A percentile compares a stretch with the other conserved stretches of the same genome.
Conservation (phyloP, 257 asterid genomes). For the Scutellaria galericulata region DNA sequence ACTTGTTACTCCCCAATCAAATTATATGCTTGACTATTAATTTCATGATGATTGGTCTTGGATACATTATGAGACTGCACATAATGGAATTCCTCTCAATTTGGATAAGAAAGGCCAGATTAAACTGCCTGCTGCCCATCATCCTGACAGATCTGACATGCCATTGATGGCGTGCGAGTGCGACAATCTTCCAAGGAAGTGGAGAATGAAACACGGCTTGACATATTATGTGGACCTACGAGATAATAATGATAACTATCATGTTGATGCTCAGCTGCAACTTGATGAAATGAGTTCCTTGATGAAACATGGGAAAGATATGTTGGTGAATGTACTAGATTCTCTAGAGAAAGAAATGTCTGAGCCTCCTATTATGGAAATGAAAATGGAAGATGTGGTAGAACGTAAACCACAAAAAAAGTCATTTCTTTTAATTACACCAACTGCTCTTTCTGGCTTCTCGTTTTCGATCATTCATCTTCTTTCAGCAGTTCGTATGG, state of each 20-base stretch:
- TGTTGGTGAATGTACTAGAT: slow-evolving; percentile 54
- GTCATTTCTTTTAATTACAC: slow-evolving; percentile 76
- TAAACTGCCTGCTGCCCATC: slow-evolving; percentile 48
- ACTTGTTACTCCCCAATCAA: too few relatives aligned
- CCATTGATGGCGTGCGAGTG: slow-evolving; percentile 74
- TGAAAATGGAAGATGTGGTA: slow-evolving; percentile 55
- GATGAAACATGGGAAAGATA: slow-evolving; percentile 72
- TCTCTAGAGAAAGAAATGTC: slow-evolving; percentile 55
- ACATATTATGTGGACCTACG: slow-evolving; percentile 46
- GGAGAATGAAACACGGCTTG: slow-evolving; percentile 68
- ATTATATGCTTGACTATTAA: too few relatives aligned
- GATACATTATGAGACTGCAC: slow-evolving; percentile 45
- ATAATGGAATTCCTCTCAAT: too few relatives aligned
- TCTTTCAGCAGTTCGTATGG: slow-evolving; percentile 90
- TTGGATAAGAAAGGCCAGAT: not conserved
- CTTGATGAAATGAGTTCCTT: slow-evolving; percentile 51
- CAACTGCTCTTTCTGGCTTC: slow-evolving; percentile 84
- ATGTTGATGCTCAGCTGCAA: slow-evolving; percentile 55
- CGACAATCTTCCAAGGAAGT: slow-evolving; percentile 66
- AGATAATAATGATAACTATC: slow-evolving; percentile 50
- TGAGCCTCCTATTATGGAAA: slow-evolving; percentile 54
- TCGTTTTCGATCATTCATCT: slow-evolving; percentile 96
- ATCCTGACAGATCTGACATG: slow-evolving; percentile 59
- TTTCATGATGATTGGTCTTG: too few relatives aligned
- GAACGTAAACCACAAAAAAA: slow-evolving; percentile 75